Evolutionary conservation across 208 protist genomes (phyloP).

Genomic region (Acanthamoeba healyi): DNA sequence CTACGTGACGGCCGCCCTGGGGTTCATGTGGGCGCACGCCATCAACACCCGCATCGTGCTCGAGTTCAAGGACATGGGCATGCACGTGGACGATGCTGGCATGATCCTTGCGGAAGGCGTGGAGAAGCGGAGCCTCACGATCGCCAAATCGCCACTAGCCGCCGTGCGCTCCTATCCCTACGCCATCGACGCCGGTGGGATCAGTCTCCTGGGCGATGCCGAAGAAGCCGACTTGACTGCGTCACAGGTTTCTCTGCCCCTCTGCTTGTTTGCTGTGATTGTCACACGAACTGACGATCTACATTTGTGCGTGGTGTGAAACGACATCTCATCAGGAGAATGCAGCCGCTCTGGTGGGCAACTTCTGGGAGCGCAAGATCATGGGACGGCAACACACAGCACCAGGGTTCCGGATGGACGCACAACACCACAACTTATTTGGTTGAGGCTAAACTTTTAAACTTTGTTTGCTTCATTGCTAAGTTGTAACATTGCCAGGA

Average conservation of each 20-base stretch:
- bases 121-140: constrained; percentile 56
- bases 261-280: neutral
- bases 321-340: neutral
- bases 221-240: neutral
- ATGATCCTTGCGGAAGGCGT: neutral
- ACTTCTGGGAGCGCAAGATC: constrained; percentile 71
- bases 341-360: neutral
- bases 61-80: constrained; percentile 65
- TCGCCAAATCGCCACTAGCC: constrained; percentile 65
- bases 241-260: neutral
- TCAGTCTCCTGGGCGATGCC: constrained; percentile 32
- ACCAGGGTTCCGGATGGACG: constrained; percentile 45
- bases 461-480: too few relatives aligned
- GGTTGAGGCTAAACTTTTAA: too few relatives aligned
- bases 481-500: too few relatives aligned
- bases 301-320: neutral
- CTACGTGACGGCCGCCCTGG: constrained; percentile 68
- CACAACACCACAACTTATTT: constrained; percentile 70
- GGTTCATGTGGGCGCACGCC: constrained; percentile 68
- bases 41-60: constrained; percentile 68
- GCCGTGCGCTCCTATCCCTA: constrained; percentile 63
- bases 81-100: neutral
- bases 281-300: neutral
- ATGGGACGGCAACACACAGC: constrained; percentile 5
- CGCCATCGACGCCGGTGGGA: constrained; percentile 57